Evolutionary conservation across 305 asterid species (phyloP).

Genomic region (Fraxinus xanthoxyloides): DNA sequence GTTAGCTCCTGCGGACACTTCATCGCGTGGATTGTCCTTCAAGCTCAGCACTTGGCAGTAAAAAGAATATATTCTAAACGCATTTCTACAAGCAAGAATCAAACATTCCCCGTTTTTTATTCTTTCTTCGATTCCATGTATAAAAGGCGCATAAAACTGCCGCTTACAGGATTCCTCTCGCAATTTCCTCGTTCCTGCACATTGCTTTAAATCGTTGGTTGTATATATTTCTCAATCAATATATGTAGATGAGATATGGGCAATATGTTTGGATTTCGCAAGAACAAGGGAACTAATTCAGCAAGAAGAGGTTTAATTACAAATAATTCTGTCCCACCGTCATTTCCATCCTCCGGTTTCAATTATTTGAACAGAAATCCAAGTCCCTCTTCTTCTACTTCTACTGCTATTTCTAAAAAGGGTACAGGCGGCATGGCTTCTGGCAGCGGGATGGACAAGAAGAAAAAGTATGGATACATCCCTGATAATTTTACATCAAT

Average conservation of each 20-base stretch:
- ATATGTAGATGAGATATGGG: slow-evolving; percentile 36
- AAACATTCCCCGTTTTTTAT: neutral
- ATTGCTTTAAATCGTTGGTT: slow-evolving; percentile 13
- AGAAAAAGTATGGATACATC: slow-evolving; percentile 52
- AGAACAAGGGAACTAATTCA: neutral
- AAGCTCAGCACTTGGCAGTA: neutral
- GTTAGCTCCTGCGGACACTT: neutral
- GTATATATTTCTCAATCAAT: neutral
- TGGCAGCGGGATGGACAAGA: slow-evolving; percentile 31
- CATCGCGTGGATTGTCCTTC: neutral
- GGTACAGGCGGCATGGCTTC: slow-evolving; percentile 19
- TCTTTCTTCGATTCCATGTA: neutral
- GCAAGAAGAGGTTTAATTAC: slow-evolving; percentile 17
- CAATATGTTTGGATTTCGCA: slow-evolving; percentile 31
- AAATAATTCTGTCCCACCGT: neutral
- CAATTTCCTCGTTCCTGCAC: slow-evolving; percentile 31
- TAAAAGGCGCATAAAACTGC: neutral
- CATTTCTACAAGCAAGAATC: neutral
- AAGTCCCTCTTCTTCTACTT: neutral
- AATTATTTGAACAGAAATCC: slow-evolving; percentile 16
- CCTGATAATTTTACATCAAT: slow-evolving; percentile 62
- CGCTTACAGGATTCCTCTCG: slow-evolving; percentile 11
- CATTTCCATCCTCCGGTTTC: slow-evolving; percentile 16
- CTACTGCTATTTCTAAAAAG: neutral
- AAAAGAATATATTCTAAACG: neutral